These are phyloP conservation scores for Teratosphaeria destructans DNA, from an alignment of 2,329 filamentous ascomycete species.

Conservation along the genomic window DNA sequence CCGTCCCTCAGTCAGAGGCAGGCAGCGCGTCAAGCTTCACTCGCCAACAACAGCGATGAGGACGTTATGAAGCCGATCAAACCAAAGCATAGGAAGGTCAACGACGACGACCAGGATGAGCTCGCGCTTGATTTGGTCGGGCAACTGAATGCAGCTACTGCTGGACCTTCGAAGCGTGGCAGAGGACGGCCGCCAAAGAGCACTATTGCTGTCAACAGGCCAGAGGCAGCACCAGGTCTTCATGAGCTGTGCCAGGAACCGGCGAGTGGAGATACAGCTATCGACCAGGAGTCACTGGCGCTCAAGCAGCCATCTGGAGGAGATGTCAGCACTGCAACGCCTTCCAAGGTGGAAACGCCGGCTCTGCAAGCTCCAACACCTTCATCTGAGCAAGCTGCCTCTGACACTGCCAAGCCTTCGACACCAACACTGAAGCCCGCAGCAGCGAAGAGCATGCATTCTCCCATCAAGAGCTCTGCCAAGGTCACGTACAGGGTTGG, in stretches of 20 bases:
- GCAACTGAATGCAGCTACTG: not conserved
- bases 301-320: not conserved
- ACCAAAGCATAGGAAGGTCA: conserved; percentile 9
- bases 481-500: conserved; percentile 38
- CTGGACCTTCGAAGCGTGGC: conserved; percentile 29
- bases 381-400: conserved; percentile 6
- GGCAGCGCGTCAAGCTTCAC: conserved; percentile 16
- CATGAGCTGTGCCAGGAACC: not conserved
- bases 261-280: not conserved
- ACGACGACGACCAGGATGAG: conserved; percentile 16
- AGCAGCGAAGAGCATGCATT: conserved; percentile 10
- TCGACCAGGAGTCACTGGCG: not conserved
- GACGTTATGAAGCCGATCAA: conserved; percentile 1
- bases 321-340: not conserved
- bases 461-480: conserved; percentile 16
- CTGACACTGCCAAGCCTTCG: conserved; percentile 7
- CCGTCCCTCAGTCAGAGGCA: conserved; percentile 25
- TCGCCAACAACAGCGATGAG: conserved; percentile 9
- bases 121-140: conserved; percentile 8
- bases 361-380: conserved; percentile 3
- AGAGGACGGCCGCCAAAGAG: conserved; percentile 24
- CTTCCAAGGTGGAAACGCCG: conserved; percentile 1
- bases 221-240: not conserved
- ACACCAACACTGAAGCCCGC: conserved; percentile 2
- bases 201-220: not conserved